Base-by-base conservation (phyloP, 306 rosid species). In the Potentilla sterilis region DNA sequence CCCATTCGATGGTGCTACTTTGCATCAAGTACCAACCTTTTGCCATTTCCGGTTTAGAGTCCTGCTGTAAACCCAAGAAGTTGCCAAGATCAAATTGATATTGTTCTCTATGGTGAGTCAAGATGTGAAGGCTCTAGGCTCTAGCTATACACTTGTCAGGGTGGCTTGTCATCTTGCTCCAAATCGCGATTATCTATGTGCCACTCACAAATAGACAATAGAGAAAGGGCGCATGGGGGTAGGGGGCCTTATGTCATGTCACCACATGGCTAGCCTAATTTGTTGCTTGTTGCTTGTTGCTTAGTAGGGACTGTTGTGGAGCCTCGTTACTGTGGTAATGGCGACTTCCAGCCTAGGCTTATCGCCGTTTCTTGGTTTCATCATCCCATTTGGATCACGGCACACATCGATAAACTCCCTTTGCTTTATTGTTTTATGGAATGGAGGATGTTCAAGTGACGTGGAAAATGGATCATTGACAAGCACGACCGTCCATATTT, bases 291-390 rank as follows among this genome's bases (percentile, higher is more conserved):
- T 55, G 5, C 12, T 21, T 9, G 62, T 48, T 48, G 54, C 21
- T 4, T 57, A 57, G 34, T 9, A 2, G n/a, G 34, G 5, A n/a
- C 34, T n/a, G 63, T 22, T 4, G 63, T 57, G 63, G 63, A 57
- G 63, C 63, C 63, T 57, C 63, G 35, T 57, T 35, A 57, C 35
- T 57, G 28, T n/a, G 15, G 6, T 57, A 55, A 21, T 37, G 62
- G 14, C 63, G 4, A 57, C 37, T 58, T 58, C 37, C 37, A 24
- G 16, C 19, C 7, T 13, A 47, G 14, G 19, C 35, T 57, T 11
- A 24, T 58, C 64, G 64, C 64, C 35, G 37, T 61, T 59, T 32
- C 66, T 61, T 12, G 67, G 67, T 61, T 61, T 61, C 66, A 24
- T 14, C 40, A 34, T 61, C 66, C 3, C 15, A 5, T 28, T 44